phyloP scores from a whole-genome alignment of 179 eudicot species.

The Beta corolliflora region DNA sequence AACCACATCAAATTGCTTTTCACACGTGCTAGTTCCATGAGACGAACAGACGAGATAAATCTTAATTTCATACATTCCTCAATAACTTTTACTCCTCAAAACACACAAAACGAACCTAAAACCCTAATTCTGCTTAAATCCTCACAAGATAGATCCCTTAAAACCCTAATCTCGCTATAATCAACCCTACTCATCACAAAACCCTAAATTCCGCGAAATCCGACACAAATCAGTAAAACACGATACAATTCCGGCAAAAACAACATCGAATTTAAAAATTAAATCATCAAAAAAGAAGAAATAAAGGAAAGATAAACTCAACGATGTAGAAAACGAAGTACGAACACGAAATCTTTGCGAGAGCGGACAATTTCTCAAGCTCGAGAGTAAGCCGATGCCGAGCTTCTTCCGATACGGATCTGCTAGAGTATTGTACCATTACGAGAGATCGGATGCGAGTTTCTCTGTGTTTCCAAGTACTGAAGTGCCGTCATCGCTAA shows the following conservation, averaged over 20 bases:
- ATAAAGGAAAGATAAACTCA: neutral
- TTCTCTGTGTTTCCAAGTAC: constrained; percentile 67
- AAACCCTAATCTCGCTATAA: constrained; percentile 9
- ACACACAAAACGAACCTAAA: neutral
- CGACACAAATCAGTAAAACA: neutral
- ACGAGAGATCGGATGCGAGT: constrained; percentile 78
- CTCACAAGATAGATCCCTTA: neutral
- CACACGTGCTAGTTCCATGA: neutral
- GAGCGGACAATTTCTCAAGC: constrained; percentile 89
- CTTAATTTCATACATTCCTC: neutral
- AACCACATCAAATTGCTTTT: neutral
- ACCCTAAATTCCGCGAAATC: constrained; percentile 22
- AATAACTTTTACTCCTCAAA: neutral
- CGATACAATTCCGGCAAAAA: neutral
- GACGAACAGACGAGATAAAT: neutral
- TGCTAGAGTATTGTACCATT: constrained; percentile 77
- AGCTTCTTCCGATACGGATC: constrained; percentile 95
- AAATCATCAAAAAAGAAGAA: neutral
- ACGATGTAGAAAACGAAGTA: neutral
- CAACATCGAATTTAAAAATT: neutral
- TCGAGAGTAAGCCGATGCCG: constrained; percentile 91
- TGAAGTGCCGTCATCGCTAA: constrained; percentile 64
- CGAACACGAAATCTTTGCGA: constrained; percentile 76
- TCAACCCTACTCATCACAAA: neutral
- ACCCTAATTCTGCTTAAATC: constrained; percentile 21